Percentiles rank a stretch among this genome's conserved stretches.
These are phyloP conservation scores for Jaenimonas drosophilae DNA, from an alignment of 208 protist genomes.

Conservation along the genomic window DNA sequence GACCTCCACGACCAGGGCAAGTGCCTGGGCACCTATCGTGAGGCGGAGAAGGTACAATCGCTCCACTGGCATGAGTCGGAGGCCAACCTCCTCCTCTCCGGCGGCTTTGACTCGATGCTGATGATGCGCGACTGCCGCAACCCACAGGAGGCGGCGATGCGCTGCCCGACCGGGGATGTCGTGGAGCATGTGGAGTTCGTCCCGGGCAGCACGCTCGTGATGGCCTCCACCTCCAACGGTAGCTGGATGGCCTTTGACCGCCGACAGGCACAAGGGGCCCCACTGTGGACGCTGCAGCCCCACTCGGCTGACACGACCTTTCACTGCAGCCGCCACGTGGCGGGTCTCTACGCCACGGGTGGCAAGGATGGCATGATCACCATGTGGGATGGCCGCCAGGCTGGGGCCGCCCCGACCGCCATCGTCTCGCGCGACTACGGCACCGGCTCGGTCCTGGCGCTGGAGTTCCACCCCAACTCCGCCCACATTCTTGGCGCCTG, in stretches of 20 bases:
- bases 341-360: conserved; percentile 80
- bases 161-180: conserved; percentile 35
- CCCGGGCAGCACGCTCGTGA: conserved; percentile 16
- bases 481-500: conserved; percentile 80
- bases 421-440: conserved; percentile 67
- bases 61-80: conserved; percentile 85
- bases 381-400: conserved; percentile 74
- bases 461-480: conserved; percentile 83
- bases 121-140: conserved; percentile 78
- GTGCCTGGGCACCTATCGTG: conserved; percentile 88
- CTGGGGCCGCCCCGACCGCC: conserved; percentile 9
- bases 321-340: conserved; percentile 50
- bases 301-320: conserved; percentile 58
- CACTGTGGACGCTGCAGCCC: conserved; percentile 16
- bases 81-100: conserved; percentile 77
- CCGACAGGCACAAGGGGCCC: conserved; percentile 13
- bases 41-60: conserved; percentile 90
- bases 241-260: conserved; percentile 63
- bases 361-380: conserved; percentile 80
- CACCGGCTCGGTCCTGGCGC: conserved; percentile 72
- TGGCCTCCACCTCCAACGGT: conserved; percentile 66
- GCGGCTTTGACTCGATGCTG: conserved; percentile 68
- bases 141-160: conserved; percentile 37
- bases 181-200: conserved; percentile 72
- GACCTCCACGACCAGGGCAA: conserved; percentile 61